phyloP scores from a whole-genome alignment of 2,329 filamentous ascomycete species.

The Penicillium sp. region DNA sequence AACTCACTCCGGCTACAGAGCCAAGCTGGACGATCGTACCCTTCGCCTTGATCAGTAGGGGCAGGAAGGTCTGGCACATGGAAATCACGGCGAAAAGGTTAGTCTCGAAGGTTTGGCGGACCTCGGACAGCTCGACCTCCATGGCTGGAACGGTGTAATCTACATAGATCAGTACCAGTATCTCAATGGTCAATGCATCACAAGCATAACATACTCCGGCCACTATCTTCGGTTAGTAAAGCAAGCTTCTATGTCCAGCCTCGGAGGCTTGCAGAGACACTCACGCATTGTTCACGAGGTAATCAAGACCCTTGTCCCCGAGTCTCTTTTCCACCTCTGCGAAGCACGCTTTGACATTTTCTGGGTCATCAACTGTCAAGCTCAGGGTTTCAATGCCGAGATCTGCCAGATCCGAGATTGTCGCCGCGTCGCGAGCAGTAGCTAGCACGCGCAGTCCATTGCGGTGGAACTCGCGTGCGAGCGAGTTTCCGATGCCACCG shows the following conservation, averaged over 20 bases:
- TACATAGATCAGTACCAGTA: slow-evolving; percentile 18
- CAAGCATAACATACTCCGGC: slow-evolving; percentile 32
- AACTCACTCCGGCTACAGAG: slow-evolving; percentile 44
- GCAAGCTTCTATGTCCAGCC: not conserved
- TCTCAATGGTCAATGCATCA: not conserved
- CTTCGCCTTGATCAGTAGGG: slow-evolving; percentile 51
- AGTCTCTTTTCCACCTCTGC: slow-evolving; percentile 51
- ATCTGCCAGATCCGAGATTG: slow-evolving; percentile 52
- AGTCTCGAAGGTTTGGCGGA: slow-evolving; percentile 51
- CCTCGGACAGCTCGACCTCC: slow-evolving; percentile 54
- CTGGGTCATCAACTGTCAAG: slow-evolving; percentile 54
- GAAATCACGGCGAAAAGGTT: slow-evolving; percentile 62
- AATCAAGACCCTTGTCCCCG: slow-evolving; percentile 53
- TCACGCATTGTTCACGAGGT: slow-evolving; percentile 61
- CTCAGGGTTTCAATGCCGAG: slow-evolving; percentile 57
- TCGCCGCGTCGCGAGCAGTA: slow-evolving; percentile 55
- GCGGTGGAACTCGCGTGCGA: slow-evolving; percentile 59
- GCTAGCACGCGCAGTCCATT: slow-evolving; percentile 59
- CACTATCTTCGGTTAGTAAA: slow-evolving; percentile 17
- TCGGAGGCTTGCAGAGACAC: slow-evolving; percentile 12
- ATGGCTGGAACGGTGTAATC: slow-evolving; percentile 61
- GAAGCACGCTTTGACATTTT: slow-evolving; percentile 52
- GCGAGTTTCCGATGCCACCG: slow-evolving; percentile 60
- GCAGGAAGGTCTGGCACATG: slow-evolving; percentile 59
- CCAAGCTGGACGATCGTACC: slow-evolving; percentile 51